phyloP scores from a whole-genome alignment of 148 eudicot species.

The Rhododendron vialii region DNA sequence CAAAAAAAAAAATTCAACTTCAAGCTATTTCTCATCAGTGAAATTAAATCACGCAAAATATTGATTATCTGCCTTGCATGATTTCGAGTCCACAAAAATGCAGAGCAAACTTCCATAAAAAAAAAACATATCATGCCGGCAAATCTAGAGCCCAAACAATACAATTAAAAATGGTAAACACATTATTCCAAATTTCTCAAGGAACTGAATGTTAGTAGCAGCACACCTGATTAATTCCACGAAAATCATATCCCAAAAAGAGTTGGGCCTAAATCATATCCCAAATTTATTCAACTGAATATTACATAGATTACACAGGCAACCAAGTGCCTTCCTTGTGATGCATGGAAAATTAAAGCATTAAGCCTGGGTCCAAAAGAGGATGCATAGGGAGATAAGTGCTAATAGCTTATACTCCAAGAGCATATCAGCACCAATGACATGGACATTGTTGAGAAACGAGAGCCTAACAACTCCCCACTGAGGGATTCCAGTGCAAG shows the following conservation, averaged over 20 bases:
- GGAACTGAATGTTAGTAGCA: background rate
- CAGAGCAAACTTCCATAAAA: background rate
- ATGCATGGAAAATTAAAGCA: background rate
- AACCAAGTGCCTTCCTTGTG: background rate
- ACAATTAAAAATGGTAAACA: background rate
- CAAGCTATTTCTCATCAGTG: background rate
- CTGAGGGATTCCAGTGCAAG: constrained; percentile 82
- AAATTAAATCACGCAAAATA: background rate
- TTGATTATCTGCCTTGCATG: background rate
- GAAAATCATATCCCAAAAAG: background rate
- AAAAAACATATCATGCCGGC: background rate
- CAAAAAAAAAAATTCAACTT: background rate
- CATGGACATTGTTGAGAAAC: constrained; percentile 58
- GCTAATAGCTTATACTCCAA: constrained; percentile 41
- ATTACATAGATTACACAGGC: background rate
- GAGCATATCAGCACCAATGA: constrained; percentile 74
- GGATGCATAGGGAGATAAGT: background rate
- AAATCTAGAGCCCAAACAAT: background rate
- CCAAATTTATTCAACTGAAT: background rate
- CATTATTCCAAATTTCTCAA: background rate
- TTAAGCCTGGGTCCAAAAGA: background rate
- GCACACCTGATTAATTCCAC: background rate
- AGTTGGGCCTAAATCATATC: background rate
- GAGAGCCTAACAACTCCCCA: constrained; percentile 64
- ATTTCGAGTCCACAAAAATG: background rate